Conservation (phyloP, 495 filamentous ascomycete genomes). For the Chaetomidium leptoderma region DNA sequence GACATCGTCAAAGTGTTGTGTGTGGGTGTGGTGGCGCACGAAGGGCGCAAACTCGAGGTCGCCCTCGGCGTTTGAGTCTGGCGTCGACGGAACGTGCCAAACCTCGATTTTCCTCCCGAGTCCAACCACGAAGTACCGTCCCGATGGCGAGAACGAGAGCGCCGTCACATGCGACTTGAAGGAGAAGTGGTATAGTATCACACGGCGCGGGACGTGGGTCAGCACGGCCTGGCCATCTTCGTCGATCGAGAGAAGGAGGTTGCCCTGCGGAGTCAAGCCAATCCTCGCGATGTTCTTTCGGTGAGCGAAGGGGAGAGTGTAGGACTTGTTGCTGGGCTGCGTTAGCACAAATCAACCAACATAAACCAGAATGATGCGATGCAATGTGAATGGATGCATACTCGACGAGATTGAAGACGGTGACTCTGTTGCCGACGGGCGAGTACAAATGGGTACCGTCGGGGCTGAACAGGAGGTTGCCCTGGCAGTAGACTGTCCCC, state of each 20-base stretch:
- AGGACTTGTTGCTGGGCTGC: slow-evolving; percentile 76
- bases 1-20: slow-evolving; percentile 82
- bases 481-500: slow-evolving; percentile 94
- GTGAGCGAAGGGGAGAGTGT: slow-evolving; percentile 91
- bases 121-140: slow-evolving; percentile 81
- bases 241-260: slow-evolving; percentile 85
- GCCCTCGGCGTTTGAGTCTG: slow-evolving; percentile 68
- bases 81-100: slow-evolving; percentile 90
- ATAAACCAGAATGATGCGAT: not conserved
- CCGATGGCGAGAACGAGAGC: slow-evolving; percentile 87
- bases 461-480: slow-evolving; percentile 93
- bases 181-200: slow-evolving; percentile 88
- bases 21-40: slow-evolving; percentile 76
- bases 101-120: slow-evolving; percentile 82
- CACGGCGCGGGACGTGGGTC: slow-evolving; percentile 78
- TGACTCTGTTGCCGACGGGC: slow-evolving; percentile 94
- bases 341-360: slow-evolving; percentile 23
- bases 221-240: slow-evolving; percentile 92
- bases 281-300: slow-evolving; percentile 87
- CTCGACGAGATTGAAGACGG: slow-evolving; percentile 95
- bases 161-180: slow-evolving; percentile 79
- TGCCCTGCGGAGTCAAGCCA: slow-evolving; percentile 81
- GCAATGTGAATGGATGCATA: too few species aligned
- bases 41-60: slow-evolving; percentile 95
- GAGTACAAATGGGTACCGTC: slow-evolving; percentile 94